Percentiles rank a stretch among this genome's conserved stretches.
Conservation (phyloP, 2,329 filamentous ascomycete species). For the Albifimbria verrucaria region DNA sequence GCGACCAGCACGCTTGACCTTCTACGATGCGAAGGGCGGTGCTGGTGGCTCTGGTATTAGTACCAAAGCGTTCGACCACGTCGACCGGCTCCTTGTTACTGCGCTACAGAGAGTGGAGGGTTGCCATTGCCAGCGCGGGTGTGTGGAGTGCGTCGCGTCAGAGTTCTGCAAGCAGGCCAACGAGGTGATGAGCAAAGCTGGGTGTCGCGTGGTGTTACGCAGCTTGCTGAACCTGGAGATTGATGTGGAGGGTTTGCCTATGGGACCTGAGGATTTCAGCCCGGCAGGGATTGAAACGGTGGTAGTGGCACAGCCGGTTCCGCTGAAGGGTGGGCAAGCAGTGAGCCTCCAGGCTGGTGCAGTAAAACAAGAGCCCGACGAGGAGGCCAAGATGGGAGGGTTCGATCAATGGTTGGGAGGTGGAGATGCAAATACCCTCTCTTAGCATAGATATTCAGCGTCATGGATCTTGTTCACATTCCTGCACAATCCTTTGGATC, state of each 20-base stretch:
- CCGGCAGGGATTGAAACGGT: constrained; percentile 80
- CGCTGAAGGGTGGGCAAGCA: constrained; percentile 21
- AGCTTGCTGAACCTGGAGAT: constrained; percentile 72
- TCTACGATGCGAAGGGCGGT: constrained; percentile 94
- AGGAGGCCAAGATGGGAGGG: constrained; percentile 16
- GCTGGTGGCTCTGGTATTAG: constrained; percentile 80
- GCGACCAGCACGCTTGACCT: constrained; percentile 81
- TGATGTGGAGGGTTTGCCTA: constrained; percentile 79
- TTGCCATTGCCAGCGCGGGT: constrained; percentile 77
- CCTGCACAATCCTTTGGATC: too few species aligned
- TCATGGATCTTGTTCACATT: too few species aligned
- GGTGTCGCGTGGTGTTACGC: constrained; percentile 77
- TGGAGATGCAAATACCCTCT: background rate
- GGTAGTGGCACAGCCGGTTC: constrained; percentile 67
- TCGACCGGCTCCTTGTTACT: constrained; percentile 73
- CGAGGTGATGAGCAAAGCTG: constrained; percentile 90
- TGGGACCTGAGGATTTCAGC: constrained; percentile 71
- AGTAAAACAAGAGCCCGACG: constrained; percentile 6
- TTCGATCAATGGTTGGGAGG: constrained; percentile 20
- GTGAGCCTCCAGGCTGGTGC: background rate
- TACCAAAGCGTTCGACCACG: constrained; percentile 89
- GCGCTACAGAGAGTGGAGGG: constrained; percentile 72
- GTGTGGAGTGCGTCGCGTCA: constrained; percentile 84
- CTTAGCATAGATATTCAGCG: too few species aligned
- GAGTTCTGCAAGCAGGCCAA: constrained; percentile 84